Evolutionary conservation across 2,329 filamentous ascomycete genomes (phyloP).

Genomic region (Fonsecaea pedrosoi): DNA sequence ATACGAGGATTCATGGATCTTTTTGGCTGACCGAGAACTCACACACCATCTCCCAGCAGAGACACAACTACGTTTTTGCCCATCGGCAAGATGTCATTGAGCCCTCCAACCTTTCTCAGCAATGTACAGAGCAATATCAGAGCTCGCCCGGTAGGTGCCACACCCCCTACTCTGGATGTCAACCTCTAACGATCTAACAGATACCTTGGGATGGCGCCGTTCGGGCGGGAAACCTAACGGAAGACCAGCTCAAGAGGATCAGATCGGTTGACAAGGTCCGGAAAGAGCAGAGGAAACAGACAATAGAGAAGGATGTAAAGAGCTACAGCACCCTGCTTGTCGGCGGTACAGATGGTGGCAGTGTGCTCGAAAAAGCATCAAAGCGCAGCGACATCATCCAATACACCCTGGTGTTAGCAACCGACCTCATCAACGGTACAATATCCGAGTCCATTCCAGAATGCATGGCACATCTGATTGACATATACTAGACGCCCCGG

Average conservation of each 20-base stretch:
- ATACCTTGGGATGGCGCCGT: slow-evolving; percentile 98
- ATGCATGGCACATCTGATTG: slow-evolving; percentile 1
- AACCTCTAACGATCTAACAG: slow-evolving; percentile 28
- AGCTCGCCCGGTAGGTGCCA: slow-evolving; percentile 67
- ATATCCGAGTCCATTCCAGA: background rate
- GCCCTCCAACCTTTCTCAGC: slow-evolving; percentile 80
- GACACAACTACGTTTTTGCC: slow-evolving; percentile 37
- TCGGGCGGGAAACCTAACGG: slow-evolving; percentile 89
- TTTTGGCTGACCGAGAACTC: slow-evolving; percentile 5
- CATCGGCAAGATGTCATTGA: slow-evolving; percentile 72
- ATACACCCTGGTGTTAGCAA: slow-evolving; percentile 88
- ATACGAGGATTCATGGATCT: slow-evolving; percentile 9
- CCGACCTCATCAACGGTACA: slow-evolving; percentile 82
- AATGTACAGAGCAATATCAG: slow-evolving; percentile 97
- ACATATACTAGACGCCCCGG: slow-evolving; percentile 70
- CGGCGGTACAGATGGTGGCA: slow-evolving; percentile 69
- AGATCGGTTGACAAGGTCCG: slow-evolving; percentile 95
- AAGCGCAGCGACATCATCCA: slow-evolving; percentile 91
- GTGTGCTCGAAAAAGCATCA: slow-evolving; percentile 82
- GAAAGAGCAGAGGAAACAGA: slow-evolving; percentile 85
- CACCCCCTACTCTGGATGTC: background rate
- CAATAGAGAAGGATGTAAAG: slow-evolving; percentile 77
- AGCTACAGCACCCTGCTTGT: slow-evolving; percentile 83
- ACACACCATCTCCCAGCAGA: background rate
- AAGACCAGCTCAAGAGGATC: slow-evolving; percentile 93